phyloP scores from a whole-genome alignment of 306 rosid genomes.

The Trifolium subterraneum region DNA sequence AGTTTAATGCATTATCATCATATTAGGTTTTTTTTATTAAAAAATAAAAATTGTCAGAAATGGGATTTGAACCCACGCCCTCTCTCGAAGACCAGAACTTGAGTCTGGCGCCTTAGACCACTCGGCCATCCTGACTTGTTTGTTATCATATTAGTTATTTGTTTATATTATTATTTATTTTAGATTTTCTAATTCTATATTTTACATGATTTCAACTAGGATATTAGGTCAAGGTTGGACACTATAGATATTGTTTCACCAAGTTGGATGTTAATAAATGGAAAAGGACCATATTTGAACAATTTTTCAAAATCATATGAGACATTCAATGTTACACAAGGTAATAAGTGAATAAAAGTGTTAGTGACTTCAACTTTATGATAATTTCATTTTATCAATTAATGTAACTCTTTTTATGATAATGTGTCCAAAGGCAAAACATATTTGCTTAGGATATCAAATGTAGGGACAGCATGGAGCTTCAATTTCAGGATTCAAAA shows the following conservation, averaged over 20 bases:
- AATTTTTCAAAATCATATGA: constrained; percentile 49
- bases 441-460: constrained; percentile 82
- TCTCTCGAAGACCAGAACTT: too few species aligned
- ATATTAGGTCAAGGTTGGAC: constrained; percentile 45
- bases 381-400: constrained; percentile 2
- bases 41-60: too few species aligned
- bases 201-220: constrained; percentile 47
- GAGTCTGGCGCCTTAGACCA: too few species aligned
- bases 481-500: constrained; percentile 81
- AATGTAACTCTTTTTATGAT: constrained; percentile 18
- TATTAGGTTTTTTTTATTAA: not conserved
- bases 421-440: constrained; percentile 65
- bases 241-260: constrained; percentile 42
- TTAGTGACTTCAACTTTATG: not conserved
- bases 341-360: constrained; percentile 41
- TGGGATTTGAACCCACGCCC: too few species aligned
- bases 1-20: not conserved
- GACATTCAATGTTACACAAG: constrained; percentile 70
- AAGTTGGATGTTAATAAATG: constrained; percentile 70
- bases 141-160: too few species aligned
- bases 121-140: too few species aligned
- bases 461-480: constrained; percentile 76
- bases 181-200: not conserved
- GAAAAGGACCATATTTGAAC: constrained; percentile 60
- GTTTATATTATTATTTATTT: not conserved